Evolutionary conservation across 371 early-diverging fungal genomes (phyloP), one percentile per base, ranked within the genome.

Genomic region (Phascolomyces articulosus): DNA sequence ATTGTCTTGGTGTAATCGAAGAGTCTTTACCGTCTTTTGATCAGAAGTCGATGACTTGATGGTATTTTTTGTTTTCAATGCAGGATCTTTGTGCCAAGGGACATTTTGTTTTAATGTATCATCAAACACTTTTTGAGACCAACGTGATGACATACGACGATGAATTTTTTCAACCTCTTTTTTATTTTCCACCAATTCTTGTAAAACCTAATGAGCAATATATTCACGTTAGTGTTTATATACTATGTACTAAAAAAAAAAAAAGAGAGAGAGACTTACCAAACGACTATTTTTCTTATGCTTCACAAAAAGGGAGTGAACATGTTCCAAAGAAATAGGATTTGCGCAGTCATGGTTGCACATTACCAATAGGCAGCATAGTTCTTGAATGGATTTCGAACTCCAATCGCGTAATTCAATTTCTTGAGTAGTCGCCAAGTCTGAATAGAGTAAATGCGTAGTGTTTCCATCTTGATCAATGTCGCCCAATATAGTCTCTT

Each of bases 391-490:
- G 6, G 51, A 51, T 51, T 24, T 51, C 51, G 15, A 23, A 51
- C 51, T 51, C 51, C 51, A 51, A 51, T 51, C 51, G 51, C 51
- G 51, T 51, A 51, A 51, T 51, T 51, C 51, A 4, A 51, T 51
- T 51, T 51, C 51, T 51, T 51, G 7, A 9, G 20, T 15, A 7
- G 26, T 3, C 4, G 21, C 15, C 6, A 51, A 23, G 7, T 51
- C 24, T 24, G 51, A 51, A 20, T 18, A 10, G 0, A 21, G 26
- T 24, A 51, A 6, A 23, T 23, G 51, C 51, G 51, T 51, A 10
- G 51, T 23, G 23, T 23, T 51, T 0, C 51, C 51, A 9, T 51
- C 23, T 7, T n/a, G 20, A 13, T 51, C 13, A 7, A 51, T 23
- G 6, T n/a, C n/a, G n/a, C 51, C 51, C 20, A 51, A 51, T 3